phyloP scores from a whole-genome alignment of 192 early-diverging fungal genomes.

The Backusella morwellensis region DNA sequence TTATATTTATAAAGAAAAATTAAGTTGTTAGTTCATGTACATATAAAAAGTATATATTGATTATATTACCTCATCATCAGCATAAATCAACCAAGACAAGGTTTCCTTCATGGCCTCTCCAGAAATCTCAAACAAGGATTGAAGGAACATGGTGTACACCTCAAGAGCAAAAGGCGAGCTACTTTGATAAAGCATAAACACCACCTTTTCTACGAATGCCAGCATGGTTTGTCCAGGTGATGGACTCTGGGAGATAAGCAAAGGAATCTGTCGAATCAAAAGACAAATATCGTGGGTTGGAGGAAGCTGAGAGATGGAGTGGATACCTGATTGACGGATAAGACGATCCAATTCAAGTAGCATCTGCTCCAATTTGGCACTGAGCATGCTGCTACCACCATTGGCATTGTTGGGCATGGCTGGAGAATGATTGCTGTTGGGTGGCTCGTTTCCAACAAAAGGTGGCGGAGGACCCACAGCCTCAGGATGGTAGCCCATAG shows the following conservation, averaged over 20 bases:
- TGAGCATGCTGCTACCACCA: background rate
- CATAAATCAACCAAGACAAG: slow-evolving; percentile 86
- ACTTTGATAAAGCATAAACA: slow-evolving; percentile 77
- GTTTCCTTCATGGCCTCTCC: slow-evolving; percentile 79
- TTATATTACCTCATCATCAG: slow-evolving; percentile 72
- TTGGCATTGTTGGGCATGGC: background rate
- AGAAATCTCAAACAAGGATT: slow-evolving; percentile 82
- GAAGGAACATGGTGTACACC: slow-evolving; percentile 77
- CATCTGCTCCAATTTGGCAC: slow-evolving; percentile 14
- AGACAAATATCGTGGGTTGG: slow-evolving; percentile 75
- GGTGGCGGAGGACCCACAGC: background rate
- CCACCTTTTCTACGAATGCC: slow-evolving; percentile 82
- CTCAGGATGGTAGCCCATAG: slow-evolving; percentile 6
- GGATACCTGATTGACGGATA: slow-evolving; percentile 50
- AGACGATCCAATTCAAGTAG: slow-evolving; percentile 74
- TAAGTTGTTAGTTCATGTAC: background rate
- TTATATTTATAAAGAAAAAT: background rate
- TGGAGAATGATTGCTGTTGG: background rate
- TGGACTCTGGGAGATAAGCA: slow-evolving; percentile 61
- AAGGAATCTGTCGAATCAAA: slow-evolving; percentile 69
- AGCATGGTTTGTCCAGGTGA: slow-evolving; percentile 75
- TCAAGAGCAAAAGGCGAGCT: slow-evolving; percentile 73
- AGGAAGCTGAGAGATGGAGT: slow-evolving; percentile 62
- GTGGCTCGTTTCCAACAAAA: background rate
- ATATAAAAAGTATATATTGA: background rate